These are phyloP conservation scores for Candida vaughaniae DNA, from an alignment of 805 yeast genomes.

Conservation along the genomic window DNA sequence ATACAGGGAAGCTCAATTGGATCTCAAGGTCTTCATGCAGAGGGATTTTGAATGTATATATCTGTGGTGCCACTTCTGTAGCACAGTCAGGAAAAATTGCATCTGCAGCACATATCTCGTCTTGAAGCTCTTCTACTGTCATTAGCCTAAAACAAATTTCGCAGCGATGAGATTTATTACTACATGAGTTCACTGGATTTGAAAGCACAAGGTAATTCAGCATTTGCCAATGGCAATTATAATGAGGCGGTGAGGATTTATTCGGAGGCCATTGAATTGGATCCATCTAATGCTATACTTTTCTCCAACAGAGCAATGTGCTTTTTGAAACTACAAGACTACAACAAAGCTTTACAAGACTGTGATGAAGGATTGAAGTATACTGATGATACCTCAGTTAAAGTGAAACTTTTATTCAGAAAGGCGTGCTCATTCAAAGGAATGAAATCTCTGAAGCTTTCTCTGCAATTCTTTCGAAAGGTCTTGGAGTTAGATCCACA, in stretches of 20 bases:
- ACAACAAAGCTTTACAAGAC: constrained; percentile 48
- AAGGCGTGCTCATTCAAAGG: constrained; percentile 41
- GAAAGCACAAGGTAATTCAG: constrained; percentile 51
- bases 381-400: constrained; percentile 28
- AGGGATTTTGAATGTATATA: constrained; percentile 54
- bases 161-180: neutral
- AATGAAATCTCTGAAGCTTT: constrained; percentile 20
- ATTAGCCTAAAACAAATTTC: constrained; percentile 6
- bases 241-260: constrained; percentile 53
- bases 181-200: constrained; percentile 13
- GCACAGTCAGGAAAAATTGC: constrained; percentile 80
- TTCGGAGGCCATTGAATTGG: constrained; percentile 51
- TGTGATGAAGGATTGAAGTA: constrained; percentile 48
- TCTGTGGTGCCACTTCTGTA: constrained; percentile 32
- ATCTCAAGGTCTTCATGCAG: constrained; percentile 58
- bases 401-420: constrained; percentile 53
- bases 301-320: constrained; percentile 72
- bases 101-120: constrained; percentile 79
- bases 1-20: constrained; percentile 68
- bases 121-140: constrained; percentile 51
- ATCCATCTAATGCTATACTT: constrained; percentile 51
- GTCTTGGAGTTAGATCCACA: constrained; percentile 43
- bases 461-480: constrained; percentile 26
- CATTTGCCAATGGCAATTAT: constrained; percentile 46
- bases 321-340: constrained; percentile 50